phyloP scores from a whole-genome alignment of 179 eudicot genomes.

The Heliamphora pulchella region DNA sequence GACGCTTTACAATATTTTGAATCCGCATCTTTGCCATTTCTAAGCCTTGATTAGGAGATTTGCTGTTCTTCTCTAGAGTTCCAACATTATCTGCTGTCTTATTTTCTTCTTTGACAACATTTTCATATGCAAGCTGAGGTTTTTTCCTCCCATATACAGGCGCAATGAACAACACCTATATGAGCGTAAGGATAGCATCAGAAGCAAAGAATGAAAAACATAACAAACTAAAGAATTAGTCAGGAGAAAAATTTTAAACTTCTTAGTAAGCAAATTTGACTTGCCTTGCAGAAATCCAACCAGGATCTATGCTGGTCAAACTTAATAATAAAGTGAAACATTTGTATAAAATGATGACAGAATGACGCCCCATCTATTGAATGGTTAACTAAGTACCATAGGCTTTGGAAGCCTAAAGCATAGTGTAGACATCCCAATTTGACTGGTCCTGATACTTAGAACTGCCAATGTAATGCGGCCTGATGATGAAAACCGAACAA shows the following conservation, averaged over 20 bases:
- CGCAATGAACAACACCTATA: conserved; percentile 74
- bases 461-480: no score
- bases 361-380: background rate
- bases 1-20: conserved; percentile 51
- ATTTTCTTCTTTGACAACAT: conserved; percentile 29
- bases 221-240: background rate
- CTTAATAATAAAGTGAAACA: background rate
- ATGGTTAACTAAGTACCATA: background rate
- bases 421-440: no score
- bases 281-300: background rate
- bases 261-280: background rate
- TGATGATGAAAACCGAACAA: no score
- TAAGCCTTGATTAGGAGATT: conserved; percentile 24
- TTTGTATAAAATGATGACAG: background rate
- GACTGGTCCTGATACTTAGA: no score
- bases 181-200: conserved; percentile 1
- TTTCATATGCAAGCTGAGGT: conserved; percentile 38
- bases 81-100: conserved; percentile 27
- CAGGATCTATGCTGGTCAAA: background rate
- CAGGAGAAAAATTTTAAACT: background rate
- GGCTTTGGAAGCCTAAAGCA: no score
- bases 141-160: conserved; percentile 60
- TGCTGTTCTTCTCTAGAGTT: conserved; percentile 25
- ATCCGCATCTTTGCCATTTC: conserved; percentile 37
- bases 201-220: background rate